Evolutionary conservation across 2,329 filamentous ascomycete species (phyloP).

Genomic region (Zarea fungicola): DNA sequence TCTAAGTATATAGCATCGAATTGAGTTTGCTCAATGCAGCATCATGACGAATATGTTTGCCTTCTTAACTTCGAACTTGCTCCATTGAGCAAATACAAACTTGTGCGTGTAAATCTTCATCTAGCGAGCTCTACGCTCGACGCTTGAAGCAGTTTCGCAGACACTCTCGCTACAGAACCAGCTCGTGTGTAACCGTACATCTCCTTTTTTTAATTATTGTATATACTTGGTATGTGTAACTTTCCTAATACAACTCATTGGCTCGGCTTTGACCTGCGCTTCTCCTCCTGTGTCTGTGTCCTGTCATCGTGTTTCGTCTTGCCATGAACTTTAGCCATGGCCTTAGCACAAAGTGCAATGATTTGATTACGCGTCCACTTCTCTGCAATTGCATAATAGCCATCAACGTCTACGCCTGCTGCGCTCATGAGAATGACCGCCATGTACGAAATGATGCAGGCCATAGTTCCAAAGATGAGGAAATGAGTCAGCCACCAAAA

Average conservation of each 20-base stretch:
- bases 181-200: background rate
- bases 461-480: conserved; percentile 50
- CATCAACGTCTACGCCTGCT: conserved; percentile 32
- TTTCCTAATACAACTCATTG: conserved; percentile 3
- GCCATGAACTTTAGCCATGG: background rate
- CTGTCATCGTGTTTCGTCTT: background rate
- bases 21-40: background rate
- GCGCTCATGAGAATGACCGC: conserved; percentile 22
- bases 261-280: background rate
- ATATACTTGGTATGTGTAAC: conserved; percentile 6
- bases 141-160: background rate
- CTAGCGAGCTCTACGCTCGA: too few species aligned
- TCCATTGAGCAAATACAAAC: background rate
- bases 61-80: background rate
- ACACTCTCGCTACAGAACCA: background rate
- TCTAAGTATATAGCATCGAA: background rate
- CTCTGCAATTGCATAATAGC: conserved; percentile 18
- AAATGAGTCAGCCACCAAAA: conserved; percentile 92
- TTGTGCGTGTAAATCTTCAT: too few species aligned
- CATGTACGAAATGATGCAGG: conserved; percentile 25
- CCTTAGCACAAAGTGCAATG: background rate
- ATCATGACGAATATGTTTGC: conserved; percentile 5
- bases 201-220: background rate
- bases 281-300: conserved; percentile 2
- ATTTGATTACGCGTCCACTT: conserved; percentile 9